Base-by-base conservation (phyloP, 1,284 basidiomycete genomes). In the Irpex sp. region DNA sequence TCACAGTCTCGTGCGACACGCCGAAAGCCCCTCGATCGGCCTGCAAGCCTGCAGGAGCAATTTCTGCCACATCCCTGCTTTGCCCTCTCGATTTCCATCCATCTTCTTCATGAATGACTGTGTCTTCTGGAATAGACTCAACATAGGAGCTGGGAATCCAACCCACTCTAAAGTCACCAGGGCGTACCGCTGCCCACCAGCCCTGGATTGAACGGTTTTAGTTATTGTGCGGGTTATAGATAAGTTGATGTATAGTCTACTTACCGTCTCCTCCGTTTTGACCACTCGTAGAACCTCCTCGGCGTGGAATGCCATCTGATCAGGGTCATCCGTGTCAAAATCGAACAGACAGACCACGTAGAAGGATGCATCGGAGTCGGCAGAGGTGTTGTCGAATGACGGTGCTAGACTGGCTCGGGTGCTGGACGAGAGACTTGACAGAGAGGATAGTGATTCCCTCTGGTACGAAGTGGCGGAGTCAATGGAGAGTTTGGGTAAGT, bases 181-280 rank as follows among this genome's bases (percentile, higher is more conserved):
- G 76, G n/a, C 83, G 80, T 73, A 88, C 81, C 36, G 90, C 91
- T 34, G 88, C 89, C 88, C 89, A 92, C 90, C 90, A 92, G 5
- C 91, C 90, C 74, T 75, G 57, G 4, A 11, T 48, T 11, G 8
- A 44, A 51, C 55, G 40, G 47, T n/a, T 59, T 34, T 37, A 17
- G n/a, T 19, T 31, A 58, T 44, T 47, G 34, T n/a, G 36, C 26
- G 6, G 58, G 52, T 19, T 11, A 57, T 49, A 17, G 57, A 48
- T n/a, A 34, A 36, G 5, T 7, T 9, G 26, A 51, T 26, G 36
- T 15, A 9, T 3, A 26, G 17, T n/a, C 47, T 9, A 60, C 73
- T 65, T 44, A 75, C 74, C 3, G 85, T 83, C n/a, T 81, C 79
- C 72, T 91, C 88, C 71, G 82, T 79, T 73, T 85, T 85, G 49